A percentile compares a stretch with the other conserved stretches of the same genome.
phyloP scores from a whole-genome alignment of 306 rosid species.

The Vigna angularis region DNA sequence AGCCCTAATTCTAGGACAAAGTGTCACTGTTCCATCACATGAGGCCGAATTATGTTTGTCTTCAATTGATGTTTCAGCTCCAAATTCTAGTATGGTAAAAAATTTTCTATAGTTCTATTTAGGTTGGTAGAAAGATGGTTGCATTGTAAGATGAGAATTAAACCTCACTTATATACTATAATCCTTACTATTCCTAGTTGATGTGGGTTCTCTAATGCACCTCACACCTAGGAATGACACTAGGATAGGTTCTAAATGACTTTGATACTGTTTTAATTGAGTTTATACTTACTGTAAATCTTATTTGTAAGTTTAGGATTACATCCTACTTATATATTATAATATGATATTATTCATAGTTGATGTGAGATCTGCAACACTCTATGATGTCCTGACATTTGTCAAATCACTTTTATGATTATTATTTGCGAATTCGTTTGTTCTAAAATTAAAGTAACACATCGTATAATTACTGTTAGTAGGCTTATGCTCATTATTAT shows the following conservation, averaged over 20 bases:
- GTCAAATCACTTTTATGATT: not conserved
- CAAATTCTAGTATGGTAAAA: not conserved
- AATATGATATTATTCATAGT: too few relatives aligned
- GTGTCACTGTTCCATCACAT: not conserved
- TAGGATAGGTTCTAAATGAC: too few relatives aligned
- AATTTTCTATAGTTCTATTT: not conserved
- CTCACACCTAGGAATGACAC: too few relatives aligned
- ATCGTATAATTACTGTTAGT: not conserved
- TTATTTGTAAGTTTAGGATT: too few relatives aligned
- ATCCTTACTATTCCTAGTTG: too few relatives aligned
- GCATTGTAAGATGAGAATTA: not conserved
- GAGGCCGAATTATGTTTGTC: not conserved
- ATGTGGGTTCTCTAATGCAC: too few relatives aligned
- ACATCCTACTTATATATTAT: too few relatives aligned
- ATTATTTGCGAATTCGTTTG: not conserved
- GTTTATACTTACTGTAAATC: too few relatives aligned
- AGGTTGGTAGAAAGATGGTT: not conserved
- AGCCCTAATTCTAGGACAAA: too few relatives aligned
- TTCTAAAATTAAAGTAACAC: not conserved
- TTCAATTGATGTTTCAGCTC: not conserved
- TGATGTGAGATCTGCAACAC: too few relatives aligned
- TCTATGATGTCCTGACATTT: not conserved
- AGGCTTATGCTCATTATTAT: not conserved
- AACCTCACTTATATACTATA: too few relatives aligned
- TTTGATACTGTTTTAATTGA: too few relatives aligned